Base-by-base conservation (phyloP, 441 rosid species). In the Euphorbia schlechtendalii region DNA sequence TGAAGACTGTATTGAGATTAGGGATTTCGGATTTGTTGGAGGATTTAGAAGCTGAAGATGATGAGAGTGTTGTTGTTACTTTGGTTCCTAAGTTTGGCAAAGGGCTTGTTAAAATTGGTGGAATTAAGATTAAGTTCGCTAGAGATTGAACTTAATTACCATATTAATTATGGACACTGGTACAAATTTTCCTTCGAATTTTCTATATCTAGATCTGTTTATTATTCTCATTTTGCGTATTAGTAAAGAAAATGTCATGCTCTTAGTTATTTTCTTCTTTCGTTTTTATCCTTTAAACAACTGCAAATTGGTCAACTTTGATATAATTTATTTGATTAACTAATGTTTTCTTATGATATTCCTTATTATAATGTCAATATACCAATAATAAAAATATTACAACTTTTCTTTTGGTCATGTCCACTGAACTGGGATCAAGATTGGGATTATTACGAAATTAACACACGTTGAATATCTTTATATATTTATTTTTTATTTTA, bases 21-120 rank as follows among this genome's bases (percentile, higher is more conserved):
- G 88, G 82, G 38, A 60, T 86, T 0, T 80, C 80, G 0, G 85
- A 82, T 63, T 65, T 82, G 78, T 58, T 86, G 70, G 87, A 86
- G 64, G 86, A 82, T 61, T 61, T 86, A 72, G 76, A 24, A 3
- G 81, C 76, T 21, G 88, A 86, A n/a, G 85, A 72, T 62, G 88
- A 84, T 65, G 88, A 84, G 0, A 74, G 65, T 22, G 70, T 86
- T 32, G 46, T 81, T 10, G 84, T 86, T 18, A 79, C 84, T 40
- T 71, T 86, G 79, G 88, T 74, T 60, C 92, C 88, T 0, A 81
- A 32, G 59, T 61, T 7, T 63, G 83, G 83, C 0, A 59, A 73
- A 11, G 77, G 66, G 10, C 56, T 34, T 2, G 82, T 76, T 52
- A 70, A 46, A 34, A 64, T 86, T 49, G 84, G 81, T 22, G 76